Evolutionary conservation across 257 asterid genomes (phyloP), one percentile per base, ranked within the genome.

Genomic region (Lithospermum erythrorhizon): DNA sequence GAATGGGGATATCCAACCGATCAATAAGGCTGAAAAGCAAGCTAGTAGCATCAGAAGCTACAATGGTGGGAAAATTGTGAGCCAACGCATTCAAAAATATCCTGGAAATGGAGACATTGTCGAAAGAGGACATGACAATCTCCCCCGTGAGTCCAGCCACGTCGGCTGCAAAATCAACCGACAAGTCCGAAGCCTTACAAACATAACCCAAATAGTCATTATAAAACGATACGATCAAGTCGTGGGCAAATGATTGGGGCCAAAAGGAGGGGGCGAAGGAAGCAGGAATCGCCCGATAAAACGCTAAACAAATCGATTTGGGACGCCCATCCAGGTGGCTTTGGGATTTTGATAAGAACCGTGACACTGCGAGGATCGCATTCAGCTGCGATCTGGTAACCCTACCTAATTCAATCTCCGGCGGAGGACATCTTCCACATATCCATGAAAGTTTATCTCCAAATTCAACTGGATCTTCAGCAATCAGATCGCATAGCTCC

Each of bases 401-500:
- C 74, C 84, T 79, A 29, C 94, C 86, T 78, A 95, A 85, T 89
- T 93, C 94, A 47, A 72, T 64, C 79, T 93, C 94, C 55, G 84
- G 74, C 68, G 94, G 73, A 65, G 97, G 99, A 61, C 99, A 93
- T 49, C 97, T 86, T 75, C 82, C 78, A 80, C 96, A 93, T 68
- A 93, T 87, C 97, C 97, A 87, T 21, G 74, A 74, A 57, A 93
- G 73, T 68, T 93, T 89, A 9, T 83, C 86, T 1, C 72, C 61
- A 70, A 84, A 93, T 69, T 79, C 85, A 65, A 69, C 21, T 27
- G 97, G 96, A 30, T 76, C 75, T 55, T 82, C 73, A 47, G 83
- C 88, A 72, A 93, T 85, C 71, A 93, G 67, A 76, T 93, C 99
- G 70, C 91, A 87, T 5, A 93, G 89, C 94, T 89, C 90, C 67